phyloP scores from a whole-genome alignment of 2,329 filamentous ascomycete genomes.

The Fusarium devonianum region DNA sequence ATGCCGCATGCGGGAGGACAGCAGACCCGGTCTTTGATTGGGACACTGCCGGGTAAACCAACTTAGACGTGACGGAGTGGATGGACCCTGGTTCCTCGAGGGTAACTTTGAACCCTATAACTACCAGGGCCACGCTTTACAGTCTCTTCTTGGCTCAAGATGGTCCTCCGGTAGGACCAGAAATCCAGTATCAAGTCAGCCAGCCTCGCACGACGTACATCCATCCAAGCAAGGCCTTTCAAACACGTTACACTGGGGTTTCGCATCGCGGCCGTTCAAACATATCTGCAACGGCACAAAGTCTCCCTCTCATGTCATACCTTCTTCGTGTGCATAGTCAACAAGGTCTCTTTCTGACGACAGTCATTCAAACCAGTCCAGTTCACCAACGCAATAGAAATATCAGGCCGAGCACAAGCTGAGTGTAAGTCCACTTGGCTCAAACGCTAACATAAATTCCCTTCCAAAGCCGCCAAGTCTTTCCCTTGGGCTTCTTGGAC shows the following conservation, averaged over 20 bases:
- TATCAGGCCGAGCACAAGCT: neutral
- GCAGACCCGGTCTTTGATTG: slow-evolving; percentile 28
- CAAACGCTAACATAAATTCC: slow-evolving; percentile 5
- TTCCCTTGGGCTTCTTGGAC: neutral
- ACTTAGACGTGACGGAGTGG: slow-evolving; percentile 23
- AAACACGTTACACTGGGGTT: too few species aligned
- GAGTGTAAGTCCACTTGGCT: neutral
- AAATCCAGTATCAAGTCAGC: too few species aligned
- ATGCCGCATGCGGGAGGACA: slow-evolving; percentile 31
- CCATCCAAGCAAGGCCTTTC: too few species aligned
- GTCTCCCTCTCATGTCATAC: too few species aligned
- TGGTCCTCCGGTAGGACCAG: too few species aligned
- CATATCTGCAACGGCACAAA: neutral
- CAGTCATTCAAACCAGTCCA: neutral
- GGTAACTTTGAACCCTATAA: neutral
- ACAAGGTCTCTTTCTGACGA: too few species aligned
- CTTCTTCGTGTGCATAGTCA: too few species aligned
- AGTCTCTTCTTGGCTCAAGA: too few species aligned
- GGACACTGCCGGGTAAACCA: slow-evolving; percentile 1
- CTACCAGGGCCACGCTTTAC: slow-evolving; percentile 2
- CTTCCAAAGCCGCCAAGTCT: slow-evolving; percentile 3
- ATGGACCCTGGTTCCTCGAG: slow-evolving; percentile 29
- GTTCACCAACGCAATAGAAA: neutral
- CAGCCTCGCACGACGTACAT: too few species aligned
- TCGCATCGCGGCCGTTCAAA: neutral